Evolutionary conservation across 2,329 filamentous ascomycete species (phyloP).

Genomic region (Eurotiales sp.): DNA sequence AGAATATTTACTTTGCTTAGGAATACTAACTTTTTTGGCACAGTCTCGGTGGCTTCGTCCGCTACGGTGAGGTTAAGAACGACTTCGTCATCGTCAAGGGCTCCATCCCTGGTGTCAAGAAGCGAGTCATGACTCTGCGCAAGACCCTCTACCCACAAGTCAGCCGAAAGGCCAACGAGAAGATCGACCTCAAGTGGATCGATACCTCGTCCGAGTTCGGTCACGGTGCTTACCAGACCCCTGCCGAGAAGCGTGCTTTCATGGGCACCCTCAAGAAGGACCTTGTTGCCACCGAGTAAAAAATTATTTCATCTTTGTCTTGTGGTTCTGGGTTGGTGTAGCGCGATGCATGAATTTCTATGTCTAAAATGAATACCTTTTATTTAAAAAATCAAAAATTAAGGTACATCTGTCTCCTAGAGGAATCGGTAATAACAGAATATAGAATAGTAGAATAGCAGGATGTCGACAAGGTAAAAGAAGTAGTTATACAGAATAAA

Average conservation of each 20-base stretch:
- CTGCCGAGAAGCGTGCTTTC: constrained; percentile 96
- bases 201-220: constrained; percentile 99
- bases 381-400: constrained; percentile 6
- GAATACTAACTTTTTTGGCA: constrained; percentile 19
- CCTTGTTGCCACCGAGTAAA: constrained; percentile 55
- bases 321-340: constrained; percentile 26
- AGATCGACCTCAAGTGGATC: constrained; percentile 99
- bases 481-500: too few relatives aligned
- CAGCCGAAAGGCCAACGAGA: constrained; percentile 91
- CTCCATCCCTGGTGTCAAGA: constrained; percentile 96
- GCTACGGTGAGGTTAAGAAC: constrained; percentile 99
- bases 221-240: constrained; percentile 99
- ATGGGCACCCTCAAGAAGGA: constrained; percentile 99
- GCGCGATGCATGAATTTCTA: constrained; percentile 35
- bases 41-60: constrained; percentile 98
- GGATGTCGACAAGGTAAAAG: too few relatives aligned
- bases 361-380: constrained; percentile 37
- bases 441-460: too few relatives aligned
- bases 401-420: too few relatives aligned
- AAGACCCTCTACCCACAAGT: constrained; percentile 99
- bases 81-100: constrained; percentile 98
- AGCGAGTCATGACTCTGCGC: constrained; percentile 97
- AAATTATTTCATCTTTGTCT: constrained; percentile 29
- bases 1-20: background rate
- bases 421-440: too few relatives aligned